phyloP scores from a whole-genome alignment of 2,329 filamentous ascomycete genomes.

The Capronia coronata region DNA sequence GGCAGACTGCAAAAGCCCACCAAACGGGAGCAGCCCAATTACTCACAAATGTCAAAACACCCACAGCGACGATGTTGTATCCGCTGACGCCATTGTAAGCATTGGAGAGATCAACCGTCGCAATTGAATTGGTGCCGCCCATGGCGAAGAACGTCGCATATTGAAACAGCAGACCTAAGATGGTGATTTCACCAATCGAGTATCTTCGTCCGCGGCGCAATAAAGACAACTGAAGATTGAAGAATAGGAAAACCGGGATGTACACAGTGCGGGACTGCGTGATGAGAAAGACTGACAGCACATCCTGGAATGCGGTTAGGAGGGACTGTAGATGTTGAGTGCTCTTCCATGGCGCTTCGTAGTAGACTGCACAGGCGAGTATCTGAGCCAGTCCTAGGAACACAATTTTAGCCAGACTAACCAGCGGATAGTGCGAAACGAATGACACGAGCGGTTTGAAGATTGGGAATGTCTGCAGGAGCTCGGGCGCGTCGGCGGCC shows the following conservation, averaged over 20 bases:
- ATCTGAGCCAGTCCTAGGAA: slow-evolving; percentile 42
- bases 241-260: slow-evolving; percentile 74
- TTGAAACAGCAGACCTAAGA: slow-evolving; percentile 68
- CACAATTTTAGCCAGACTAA: slow-evolving; percentile 47
- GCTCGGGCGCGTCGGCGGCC: slow-evolving; percentile 76
- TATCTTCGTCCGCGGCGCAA: slow-evolving; percentile 42
- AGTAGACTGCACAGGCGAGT: slow-evolving; percentile 23
- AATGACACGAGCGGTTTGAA: slow-evolving; percentile 34
- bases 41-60: slow-evolving; percentile 71
- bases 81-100: slow-evolving; percentile 85
- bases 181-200: slow-evolving; percentile 53
- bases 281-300: slow-evolving; percentile 70
- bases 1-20: slow-evolving; percentile 62
- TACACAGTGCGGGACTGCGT: slow-evolving; percentile 84
- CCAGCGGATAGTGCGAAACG: slow-evolving; percentile 30
- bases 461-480: slow-evolving; percentile 46
- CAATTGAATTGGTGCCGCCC: slow-evolving; percentile 89
- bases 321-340: slow-evolving; percentile 14
- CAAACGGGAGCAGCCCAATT: slow-evolving; percentile 92
- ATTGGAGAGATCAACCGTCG: slow-evolving; percentile 86
- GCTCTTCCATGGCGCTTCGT: slow-evolving; percentile 25
- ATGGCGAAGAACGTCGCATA: slow-evolving; percentile 82
- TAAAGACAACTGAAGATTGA: slow-evolving; percentile 55
- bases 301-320: slow-evolving; percentile 51
- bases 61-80: slow-evolving; percentile 77